Evolutionary conservation across 2,329 filamentous ascomycete species (phyloP).

Genomic region (Epichloe gansuensis): DNA sequence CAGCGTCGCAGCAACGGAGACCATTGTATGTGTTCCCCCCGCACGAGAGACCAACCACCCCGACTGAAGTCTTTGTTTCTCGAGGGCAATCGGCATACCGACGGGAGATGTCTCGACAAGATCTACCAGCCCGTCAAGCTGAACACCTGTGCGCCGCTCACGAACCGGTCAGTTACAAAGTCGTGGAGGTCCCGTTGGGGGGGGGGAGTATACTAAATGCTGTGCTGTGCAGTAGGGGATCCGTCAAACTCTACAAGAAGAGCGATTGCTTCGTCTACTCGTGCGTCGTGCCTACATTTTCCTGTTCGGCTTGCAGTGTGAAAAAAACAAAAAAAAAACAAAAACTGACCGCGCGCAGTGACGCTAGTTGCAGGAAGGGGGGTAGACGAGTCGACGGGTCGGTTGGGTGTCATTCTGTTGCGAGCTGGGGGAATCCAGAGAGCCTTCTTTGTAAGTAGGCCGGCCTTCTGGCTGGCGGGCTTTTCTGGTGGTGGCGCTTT

Average conservation of each 20-base stretch:
- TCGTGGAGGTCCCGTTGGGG: too few relatives aligned
- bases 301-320: not conserved
- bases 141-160: not conserved
- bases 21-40: not conserved
- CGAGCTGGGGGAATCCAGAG: not conserved
- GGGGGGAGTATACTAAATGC: not conserved
- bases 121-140: rapidly evolving
- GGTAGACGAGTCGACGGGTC: not conserved
- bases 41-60: not conserved
- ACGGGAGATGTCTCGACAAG: not conserved
- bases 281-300: not conserved
- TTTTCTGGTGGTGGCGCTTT: too few relatives aligned
- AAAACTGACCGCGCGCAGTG: not conserved
- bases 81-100: not conserved
- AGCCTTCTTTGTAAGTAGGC: not conserved
- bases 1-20: not conserved
- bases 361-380: not conserved
- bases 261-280: not conserved
- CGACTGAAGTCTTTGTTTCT: too few relatives aligned
- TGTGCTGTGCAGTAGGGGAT: not conserved
- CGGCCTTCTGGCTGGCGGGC: too few relatives aligned
- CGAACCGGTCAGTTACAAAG: not conserved
- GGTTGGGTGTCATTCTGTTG: not conserved
- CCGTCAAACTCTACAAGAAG: not conserved
- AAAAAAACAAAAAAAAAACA: too few relatives aligned